Evolutionary conservation across 2,329 filamentous ascomycete species (phyloP), one percentile per base, ranked within the genome.

Genomic region (Aspergillus sp.): DNA sequence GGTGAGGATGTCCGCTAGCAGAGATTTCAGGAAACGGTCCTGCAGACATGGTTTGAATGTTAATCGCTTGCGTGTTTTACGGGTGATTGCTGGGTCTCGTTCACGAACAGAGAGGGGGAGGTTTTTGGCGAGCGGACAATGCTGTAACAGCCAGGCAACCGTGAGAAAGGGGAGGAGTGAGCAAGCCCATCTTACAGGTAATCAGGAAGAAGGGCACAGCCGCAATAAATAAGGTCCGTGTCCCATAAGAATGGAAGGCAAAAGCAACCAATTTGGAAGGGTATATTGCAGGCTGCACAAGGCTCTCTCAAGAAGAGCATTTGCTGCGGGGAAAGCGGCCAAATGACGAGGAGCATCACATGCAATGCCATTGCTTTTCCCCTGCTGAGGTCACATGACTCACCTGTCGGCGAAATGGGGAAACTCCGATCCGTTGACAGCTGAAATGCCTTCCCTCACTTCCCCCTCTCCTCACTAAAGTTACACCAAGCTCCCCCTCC

Each of bases 21-120:
- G 61, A 53, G 12, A 56, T 43, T 9, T 63, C 52, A 38, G 57
- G 55, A 8, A 45, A 49, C 5, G 61, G 49, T 12, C 51, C 55
- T 45, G 62, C 54, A 32, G 56, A 41, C 62, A 61, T 50, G 8
- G 25, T 28, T 17, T 32, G 25, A 30, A 2, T 28, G 47, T 50
- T 30, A 50, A 50, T 32, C 7, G 47, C 25, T n/a, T 50, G 25
- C 7, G 25, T 50, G 15, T 50, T 23, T 28, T n/a, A 23, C 25
- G 32, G 15, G 15, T 28, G 25, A 50, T 45, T 9, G 19, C 41
- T 45, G 23, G 45, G 45, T 21, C 15, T 49, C 13, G 21, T 50
- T 50, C 25, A 28, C 47, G n/a, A 50, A 23, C 23, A 12, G 47
- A 30, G 25, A 50, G 47, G 25, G 25, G 39, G 45, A 9, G 45